A percentile compares a stretch with the other conserved stretches of the same genome.
phyloP scores from a whole-genome alignment of 495 filamentous ascomycete species.

The Chaetomidium leptoderma region DNA sequence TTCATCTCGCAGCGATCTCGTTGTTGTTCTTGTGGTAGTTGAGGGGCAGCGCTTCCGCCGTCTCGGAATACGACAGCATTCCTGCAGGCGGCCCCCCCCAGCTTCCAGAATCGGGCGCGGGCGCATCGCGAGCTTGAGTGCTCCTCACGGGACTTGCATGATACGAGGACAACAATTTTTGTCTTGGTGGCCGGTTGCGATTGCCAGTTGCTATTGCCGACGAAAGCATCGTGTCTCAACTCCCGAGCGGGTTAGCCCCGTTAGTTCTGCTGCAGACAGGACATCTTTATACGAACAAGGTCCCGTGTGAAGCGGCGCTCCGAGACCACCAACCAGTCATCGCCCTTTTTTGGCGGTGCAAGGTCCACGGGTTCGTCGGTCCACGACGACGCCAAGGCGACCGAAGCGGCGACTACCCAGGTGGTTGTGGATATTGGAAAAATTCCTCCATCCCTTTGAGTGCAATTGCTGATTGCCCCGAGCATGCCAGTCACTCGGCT shows the following conservation, averaged over 20 bases:
- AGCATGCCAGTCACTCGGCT: not conserved
- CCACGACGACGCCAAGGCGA: not conserved
- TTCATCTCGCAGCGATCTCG: not conserved
- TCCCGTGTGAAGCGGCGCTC: not conserved
- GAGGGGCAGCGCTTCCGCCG: not conserved
- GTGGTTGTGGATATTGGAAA: too few relatives aligned
- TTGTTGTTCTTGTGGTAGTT: too few relatives aligned
- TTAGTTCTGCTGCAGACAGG: too few relatives aligned
- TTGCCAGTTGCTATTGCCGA: not conserved
- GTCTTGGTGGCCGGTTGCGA: not conserved
- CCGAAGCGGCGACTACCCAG: not conserved
- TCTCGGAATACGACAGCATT: constrained; percentile 7
- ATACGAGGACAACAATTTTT: not conserved
- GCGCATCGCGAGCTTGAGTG: not conserved
- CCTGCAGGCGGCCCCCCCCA: not conserved
- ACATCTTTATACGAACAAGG: not conserved
- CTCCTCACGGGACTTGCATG: not conserved
- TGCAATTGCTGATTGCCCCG: not conserved
- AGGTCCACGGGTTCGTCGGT: too few relatives aligned
- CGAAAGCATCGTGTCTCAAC: not conserved
- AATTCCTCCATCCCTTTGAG: too few relatives aligned
- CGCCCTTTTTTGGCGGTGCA: too few relatives aligned
- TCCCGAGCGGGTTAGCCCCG: not conserved
- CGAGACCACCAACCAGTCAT: too few relatives aligned
- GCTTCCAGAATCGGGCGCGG: not conserved